Evolutionary conservation across 441 rosid genomes (phyloP), one percentile per base, ranked within the genome.

Genomic region (Populus hybrid): DNA sequence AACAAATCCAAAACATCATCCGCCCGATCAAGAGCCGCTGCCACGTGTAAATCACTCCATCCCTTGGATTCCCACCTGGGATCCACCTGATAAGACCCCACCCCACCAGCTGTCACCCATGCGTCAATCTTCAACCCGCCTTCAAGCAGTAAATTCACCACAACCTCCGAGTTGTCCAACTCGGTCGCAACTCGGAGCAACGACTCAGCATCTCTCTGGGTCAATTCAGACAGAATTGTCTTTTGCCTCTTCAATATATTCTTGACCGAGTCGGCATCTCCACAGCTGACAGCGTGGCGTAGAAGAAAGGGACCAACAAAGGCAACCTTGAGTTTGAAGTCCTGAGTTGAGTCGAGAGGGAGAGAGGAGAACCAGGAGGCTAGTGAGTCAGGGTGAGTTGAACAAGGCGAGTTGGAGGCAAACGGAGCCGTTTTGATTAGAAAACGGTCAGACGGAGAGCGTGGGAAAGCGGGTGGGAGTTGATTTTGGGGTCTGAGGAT

Each of bases 361-460:
- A 71, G 84, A 2, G 80, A 35, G 30, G 84, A 79, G 57, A 80
- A 74, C 81, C 83, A 80, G 12, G 84, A 77, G 81, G 68, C 79
- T 12, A 86, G 6, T 0, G 87, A 82, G 34, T 74, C 76, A 20
- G 79, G 36, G 35, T 8, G 11, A 68, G 59, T 8, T 12, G 34
- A 42, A 5, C 40, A 71, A 1, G 28, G 4, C 11, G 79, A 69
- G 23, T 73, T 75, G 46, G 73, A 21, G 24, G 18, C 65, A 65
- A 82, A 72, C 42, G 50, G 69, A 1, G 86, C 86, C 20, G 88
- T 78, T 65, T 81, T 84, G 66, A 90, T 67, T 76, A 89, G 88
- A 75, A 89, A 88, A 14, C 92, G 89, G 57, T 90, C 94, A 35
- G 87, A 77, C n/a, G 85, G 86, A 10, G 92, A 85, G 68, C 90